Conservation (phyloP, 1,139 yeast species). For the Kodamaea anthophila region DNA sequence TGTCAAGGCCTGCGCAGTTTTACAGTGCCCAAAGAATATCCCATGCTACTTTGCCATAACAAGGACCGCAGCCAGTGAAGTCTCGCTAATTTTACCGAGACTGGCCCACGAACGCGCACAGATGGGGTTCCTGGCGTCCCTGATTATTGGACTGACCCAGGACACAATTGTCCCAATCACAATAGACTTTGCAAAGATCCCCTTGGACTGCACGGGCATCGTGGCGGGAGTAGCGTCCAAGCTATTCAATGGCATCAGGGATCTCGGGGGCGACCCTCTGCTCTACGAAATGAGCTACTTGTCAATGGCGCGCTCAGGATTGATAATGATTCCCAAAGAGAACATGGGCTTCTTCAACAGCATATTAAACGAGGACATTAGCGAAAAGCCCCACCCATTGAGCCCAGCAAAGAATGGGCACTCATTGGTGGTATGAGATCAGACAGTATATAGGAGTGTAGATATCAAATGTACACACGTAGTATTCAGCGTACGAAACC, state of each 20-base stretch:
- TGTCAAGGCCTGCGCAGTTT: conserved; percentile 27
- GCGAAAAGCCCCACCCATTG: too few relatives aligned
- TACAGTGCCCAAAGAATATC: conserved; percentile 22
- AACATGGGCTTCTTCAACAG: conserved; percentile 22
- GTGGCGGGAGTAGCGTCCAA: conserved; percentile 61
- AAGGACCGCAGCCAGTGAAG: conserved; percentile 45
- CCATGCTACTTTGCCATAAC: conserved; percentile 58
- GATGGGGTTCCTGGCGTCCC: conserved; percentile 38
- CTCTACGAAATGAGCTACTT: conserved; percentile 53
- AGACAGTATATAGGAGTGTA: too few relatives aligned
- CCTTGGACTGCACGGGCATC: conserved; percentile 59
- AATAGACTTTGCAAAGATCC: conserved; percentile 50
- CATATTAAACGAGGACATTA: conserved; percentile 9
- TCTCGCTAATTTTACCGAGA: conserved; percentile 50
- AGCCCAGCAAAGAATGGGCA: too few relatives aligned
- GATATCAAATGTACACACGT: too few relatives aligned
- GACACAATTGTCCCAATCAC: conserved; percentile 55
- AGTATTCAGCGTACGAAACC: too few relatives aligned
- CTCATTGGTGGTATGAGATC: too few relatives aligned
- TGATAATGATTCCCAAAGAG: conserved; percentile 55
- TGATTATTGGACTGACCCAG: conserved; percentile 50
- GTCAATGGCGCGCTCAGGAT: conserved; percentile 57
- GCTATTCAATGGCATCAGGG: conserved; percentile 30
- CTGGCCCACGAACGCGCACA: conserved; percentile 27
- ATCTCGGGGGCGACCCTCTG: conserved; percentile 11